Conservation (phyloP, 768 basidiomycete genomes). For the Termitomyces heimii region DNA sequence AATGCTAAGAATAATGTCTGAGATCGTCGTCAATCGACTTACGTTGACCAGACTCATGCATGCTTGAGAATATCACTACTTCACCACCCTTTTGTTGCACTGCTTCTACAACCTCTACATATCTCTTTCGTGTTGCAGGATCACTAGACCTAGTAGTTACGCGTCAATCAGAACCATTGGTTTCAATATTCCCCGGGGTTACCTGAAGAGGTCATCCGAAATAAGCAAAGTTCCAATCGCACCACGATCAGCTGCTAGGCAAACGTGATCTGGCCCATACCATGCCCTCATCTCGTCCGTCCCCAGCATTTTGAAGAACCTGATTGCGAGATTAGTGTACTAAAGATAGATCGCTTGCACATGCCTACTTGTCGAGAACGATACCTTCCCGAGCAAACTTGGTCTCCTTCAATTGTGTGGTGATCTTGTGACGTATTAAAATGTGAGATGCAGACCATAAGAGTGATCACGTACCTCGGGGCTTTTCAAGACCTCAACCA, state of each 20-base stretch:
- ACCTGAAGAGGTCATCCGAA: slow-evolving; percentile 93
- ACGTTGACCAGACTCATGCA: slow-evolving; percentile 99
- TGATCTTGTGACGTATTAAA: slow-evolving; percentile 40
- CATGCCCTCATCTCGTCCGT: slow-evolving; percentile 94
- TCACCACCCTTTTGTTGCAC: slow-evolving; percentile 88
- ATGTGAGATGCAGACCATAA: background rate
- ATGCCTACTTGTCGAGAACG: slow-evolving; percentile 73
- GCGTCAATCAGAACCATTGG: background rate
- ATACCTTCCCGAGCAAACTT: slow-evolving; percentile 95
- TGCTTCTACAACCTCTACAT: slow-evolving; percentile 82
- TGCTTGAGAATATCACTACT: slow-evolving; percentile 95
- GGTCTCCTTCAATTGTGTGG: slow-evolving; percentile 79
- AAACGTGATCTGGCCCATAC: slow-evolving; percentile 96
- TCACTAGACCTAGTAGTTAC: slow-evolving; percentile 62
- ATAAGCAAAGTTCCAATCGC: slow-evolving; percentile 94
- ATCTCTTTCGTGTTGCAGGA: slow-evolving; percentile 70
- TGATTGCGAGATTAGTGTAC: slow-evolving; percentile 23
- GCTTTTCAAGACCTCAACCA: slow-evolving; percentile 91
- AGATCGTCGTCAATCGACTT: slow-evolving; percentile 22
- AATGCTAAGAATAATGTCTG: background rate
- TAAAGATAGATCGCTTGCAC: background rate
- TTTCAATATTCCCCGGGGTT: slow-evolving; percentile 12
- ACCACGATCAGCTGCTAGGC: slow-evolving; percentile 85
- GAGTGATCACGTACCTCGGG: slow-evolving; percentile 62
- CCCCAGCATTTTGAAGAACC: slow-evolving; percentile 98